These are phyloP conservation scores for Escovopsis sp. DNA, from an alignment of 2,329 filamentous ascomycete genomes.

Conservation along the genomic window DNA sequence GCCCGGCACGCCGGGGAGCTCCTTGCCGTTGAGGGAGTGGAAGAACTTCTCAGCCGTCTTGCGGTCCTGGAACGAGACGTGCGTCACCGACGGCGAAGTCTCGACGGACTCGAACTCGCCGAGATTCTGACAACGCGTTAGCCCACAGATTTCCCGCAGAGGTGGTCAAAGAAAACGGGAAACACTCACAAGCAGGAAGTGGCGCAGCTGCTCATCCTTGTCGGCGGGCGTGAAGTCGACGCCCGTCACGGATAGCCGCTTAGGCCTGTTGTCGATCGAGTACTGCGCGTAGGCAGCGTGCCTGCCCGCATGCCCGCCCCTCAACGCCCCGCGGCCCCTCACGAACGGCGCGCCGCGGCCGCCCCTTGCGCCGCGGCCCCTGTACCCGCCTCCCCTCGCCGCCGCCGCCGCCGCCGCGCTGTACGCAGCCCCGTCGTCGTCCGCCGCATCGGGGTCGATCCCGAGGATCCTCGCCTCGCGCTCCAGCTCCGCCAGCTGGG, in stretches of 20 bases:
- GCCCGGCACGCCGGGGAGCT: slow-evolving; percentile 47
- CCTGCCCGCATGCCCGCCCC: slow-evolving; percentile 28
- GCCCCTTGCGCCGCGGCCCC: slow-evolving; percentile 19
- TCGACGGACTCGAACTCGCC: slow-evolving; percentile 48
- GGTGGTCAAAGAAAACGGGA: too few species aligned
- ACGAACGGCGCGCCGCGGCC: slow-evolving; percentile 16
- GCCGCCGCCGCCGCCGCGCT: slow-evolving; percentile 1
- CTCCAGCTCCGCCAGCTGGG: slow-evolving; percentile 57
- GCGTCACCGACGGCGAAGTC: slow-evolving; percentile 29
- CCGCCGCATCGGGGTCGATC: slow-evolving; percentile 41
- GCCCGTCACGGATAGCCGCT: slow-evolving; percentile 48
- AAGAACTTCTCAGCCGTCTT: slow-evolving; percentile 58
- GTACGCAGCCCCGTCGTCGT: slow-evolving; percentile 25
- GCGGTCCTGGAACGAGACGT: slow-evolving; percentile 51
- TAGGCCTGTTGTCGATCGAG: slow-evolving; percentile 63
- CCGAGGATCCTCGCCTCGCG: slow-evolving; percentile 57
- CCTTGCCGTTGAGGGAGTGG: slow-evolving; percentile 38
- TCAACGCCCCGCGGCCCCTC: slow-evolving; percentile 24
- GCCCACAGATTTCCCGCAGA: too few species aligned
- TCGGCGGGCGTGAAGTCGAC: slow-evolving; percentile 46
- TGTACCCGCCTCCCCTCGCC: slow-evolving; percentile 26
- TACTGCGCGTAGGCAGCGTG: slow-evolving; percentile 45
- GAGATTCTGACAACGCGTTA: slow-evolving; percentile 30
- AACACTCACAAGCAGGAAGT: slow-evolving; percentile 50
- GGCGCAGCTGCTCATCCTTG: slow-evolving; percentile 54